Evolutionary conservation across 805 yeast species (phyloP), one percentile per base, ranked within the genome.

Genomic region (Candida sonorensis): DNA sequence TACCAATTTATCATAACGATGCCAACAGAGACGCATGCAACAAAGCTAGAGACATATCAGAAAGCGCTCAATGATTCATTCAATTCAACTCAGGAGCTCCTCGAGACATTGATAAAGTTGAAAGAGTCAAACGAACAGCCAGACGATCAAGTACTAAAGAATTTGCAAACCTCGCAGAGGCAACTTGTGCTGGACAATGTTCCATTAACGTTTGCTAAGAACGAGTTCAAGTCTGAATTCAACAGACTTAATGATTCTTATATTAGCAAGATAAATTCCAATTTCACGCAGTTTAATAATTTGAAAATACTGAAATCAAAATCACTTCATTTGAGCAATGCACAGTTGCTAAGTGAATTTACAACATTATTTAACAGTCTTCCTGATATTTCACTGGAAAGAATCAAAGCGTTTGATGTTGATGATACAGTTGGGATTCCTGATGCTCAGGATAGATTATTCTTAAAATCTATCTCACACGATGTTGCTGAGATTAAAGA

Each of bases 111-210:
- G 11, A 21, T 31, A 10, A 29, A 28, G 4, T 24, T 36, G 23
- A 22, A 6, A 22, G 23, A n/a, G 23, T 22, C 23, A 22, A 10
- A 6, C 11, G 23, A 5, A 10, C 13, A n/a, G n/a, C n/a, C 17
- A 31, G 31, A 29, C 2, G 33, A 29, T 5, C 26, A 17, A 10
- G 42, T 10, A 13, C 30, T 6, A 26, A 33, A 11, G 10, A n/a
- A 10, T 5, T 29, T 52, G 15, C 37, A 48, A 20, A n/a, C 19
- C 7, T 21, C 44, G 10, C 46, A 46, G 23, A 33, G 36, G 17
- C 27, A 36, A 12, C n/a, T 41, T 13, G 40, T 46, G 8, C 15
- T 49, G 15, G 55, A 52, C 28, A 45, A 38, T 11, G 36, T 45
- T 7, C 25, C 36, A 12, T 24, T 54, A 16, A 31, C 44, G 1